Conservation (phyloP, 1,284 basidiomycete genomes). For the Thelephora terrestris region DNA sequence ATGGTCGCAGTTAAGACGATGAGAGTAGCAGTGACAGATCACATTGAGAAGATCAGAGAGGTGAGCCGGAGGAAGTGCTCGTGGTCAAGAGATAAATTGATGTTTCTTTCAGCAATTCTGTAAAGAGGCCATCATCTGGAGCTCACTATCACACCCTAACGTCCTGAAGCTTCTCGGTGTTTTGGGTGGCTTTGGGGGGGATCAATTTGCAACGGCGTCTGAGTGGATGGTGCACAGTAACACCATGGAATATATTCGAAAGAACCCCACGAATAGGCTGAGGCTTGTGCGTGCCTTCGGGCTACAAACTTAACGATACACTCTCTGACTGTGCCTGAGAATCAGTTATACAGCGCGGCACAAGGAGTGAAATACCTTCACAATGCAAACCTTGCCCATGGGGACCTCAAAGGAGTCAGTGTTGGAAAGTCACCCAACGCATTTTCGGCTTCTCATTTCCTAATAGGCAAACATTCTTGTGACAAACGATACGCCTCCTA, state of each 20-base stretch:
- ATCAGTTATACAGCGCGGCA: neutral
- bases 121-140: constrained; percentile 4
- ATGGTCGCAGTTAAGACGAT: neutral
- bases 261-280: neutral
- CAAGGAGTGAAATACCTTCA: constrained; percentile 6
- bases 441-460: neutral
- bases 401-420: constrained; percentile 7
- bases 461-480: constrained; percentile 4
- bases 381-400: constrained; percentile 2
- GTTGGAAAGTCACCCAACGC: too few species aligned
- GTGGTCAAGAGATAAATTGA: neutral
- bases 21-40: neutral
- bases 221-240: neutral
- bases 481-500: neutral
- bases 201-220: neutral
- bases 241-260: neutral
- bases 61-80: neutral
- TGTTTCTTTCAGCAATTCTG: constrained; percentile 1
- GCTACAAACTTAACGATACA: neutral
- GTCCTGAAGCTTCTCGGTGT: neutral
- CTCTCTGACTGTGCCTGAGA: neutral
- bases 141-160: neutral
- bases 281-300: neutral
- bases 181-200: neutral
- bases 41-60: neutral